Conservation (phyloP, 495 filamentous ascomycete genomes). For the Penicillium canariense region DNA sequence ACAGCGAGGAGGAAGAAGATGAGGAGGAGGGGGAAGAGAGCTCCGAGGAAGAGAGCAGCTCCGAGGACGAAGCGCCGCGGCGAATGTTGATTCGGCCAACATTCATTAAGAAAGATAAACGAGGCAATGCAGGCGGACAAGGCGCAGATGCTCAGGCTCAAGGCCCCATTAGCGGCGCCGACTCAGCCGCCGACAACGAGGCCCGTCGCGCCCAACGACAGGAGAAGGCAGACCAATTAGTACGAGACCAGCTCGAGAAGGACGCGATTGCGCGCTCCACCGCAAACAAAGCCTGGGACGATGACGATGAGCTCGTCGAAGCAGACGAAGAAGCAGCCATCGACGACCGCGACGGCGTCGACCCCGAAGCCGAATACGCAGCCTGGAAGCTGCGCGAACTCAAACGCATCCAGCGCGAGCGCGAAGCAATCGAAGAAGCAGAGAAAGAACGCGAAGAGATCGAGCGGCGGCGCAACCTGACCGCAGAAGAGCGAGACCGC, state of each 20-base stretch:
- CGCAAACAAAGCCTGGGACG: constrained; percentile 82
- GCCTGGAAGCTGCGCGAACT: constrained; percentile 95
- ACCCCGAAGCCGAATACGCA: constrained; percentile 84
- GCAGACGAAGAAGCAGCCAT: constrained; percentile 63
- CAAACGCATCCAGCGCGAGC: constrained; percentile 78
- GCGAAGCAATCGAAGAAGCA: constrained; percentile 75
- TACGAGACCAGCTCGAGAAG: constrained; percentile 85
- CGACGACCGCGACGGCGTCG: constrained; percentile 81
- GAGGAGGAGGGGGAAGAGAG: constrained; percentile 51
- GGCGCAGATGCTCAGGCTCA: constrained; percentile 17
- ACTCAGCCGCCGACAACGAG: constrained; percentile 55
- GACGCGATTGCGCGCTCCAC: constrained; percentile 71
- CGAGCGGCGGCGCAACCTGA: constrained; percentile 83
- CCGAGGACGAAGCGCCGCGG: constrained; percentile 72
- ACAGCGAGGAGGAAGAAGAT: constrained; percentile 53
- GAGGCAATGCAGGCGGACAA: constrained; percentile 39
- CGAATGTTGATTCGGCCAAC: constrained; percentile 80
- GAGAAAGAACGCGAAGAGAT: constrained; percentile 89
- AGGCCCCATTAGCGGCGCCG: constrained; percentile 36
- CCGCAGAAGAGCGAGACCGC: constrained; percentile 77
- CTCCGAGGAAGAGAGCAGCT: constrained; percentile 55
- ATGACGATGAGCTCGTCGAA: constrained; percentile 71
- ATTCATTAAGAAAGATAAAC: constrained; percentile 83
- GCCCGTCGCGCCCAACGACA: constrained; percentile 52
- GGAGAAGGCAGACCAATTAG: constrained; percentile 68